phyloP scores from a whole-genome alignment of 2,329 filamentous ascomycete genomes.

The Penicillium sp. region DNA sequence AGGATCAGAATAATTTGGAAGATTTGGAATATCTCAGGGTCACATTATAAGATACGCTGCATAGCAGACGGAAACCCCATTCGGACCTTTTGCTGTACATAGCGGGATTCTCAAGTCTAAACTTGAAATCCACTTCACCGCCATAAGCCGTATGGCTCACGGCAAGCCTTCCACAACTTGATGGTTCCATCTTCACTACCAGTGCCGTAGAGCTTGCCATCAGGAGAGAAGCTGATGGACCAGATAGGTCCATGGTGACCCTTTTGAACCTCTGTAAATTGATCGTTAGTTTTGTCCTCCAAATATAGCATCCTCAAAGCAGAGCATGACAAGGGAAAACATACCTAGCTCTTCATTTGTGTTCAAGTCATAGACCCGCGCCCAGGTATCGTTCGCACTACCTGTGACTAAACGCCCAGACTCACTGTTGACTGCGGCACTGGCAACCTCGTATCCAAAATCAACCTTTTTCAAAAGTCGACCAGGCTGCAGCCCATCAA shows the following conservation, averaged over 20 bases:
- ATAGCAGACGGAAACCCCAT: background rate
- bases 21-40: background rate
- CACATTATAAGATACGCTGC: background rate
- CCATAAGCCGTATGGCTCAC: conserved; percentile 66
- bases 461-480: conserved; percentile 74
- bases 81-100: background rate
- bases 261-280: conserved; percentile 77
- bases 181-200: conserved; percentile 97
- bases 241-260: conserved; percentile 97
- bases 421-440: conserved; percentile 81
- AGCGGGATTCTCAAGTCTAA: background rate
- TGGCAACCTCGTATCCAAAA: conserved; percentile 82
- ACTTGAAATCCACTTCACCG: conserved; percentile 37
- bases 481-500: conserved; percentile 71
- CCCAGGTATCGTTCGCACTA: conserved; percentile 91
- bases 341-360: conserved; percentile 73
- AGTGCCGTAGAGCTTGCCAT: conserved; percentile 93
- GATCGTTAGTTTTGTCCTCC: conserved; percentile 3
- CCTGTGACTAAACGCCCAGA: conserved; percentile 85
- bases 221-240: conserved; percentile 91
- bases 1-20: background rate
- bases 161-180: conserved; percentile 77
- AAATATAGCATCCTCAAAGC: background rate
- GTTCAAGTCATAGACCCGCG: conserved; percentile 89
- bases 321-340: background rate